Percentiles rank a stretch among this genome's conserved stretches.
phyloP scores from a whole-genome alignment of 2,329 filamentous ascomycete genomes.

The Leptographium galeiforme region DNA sequence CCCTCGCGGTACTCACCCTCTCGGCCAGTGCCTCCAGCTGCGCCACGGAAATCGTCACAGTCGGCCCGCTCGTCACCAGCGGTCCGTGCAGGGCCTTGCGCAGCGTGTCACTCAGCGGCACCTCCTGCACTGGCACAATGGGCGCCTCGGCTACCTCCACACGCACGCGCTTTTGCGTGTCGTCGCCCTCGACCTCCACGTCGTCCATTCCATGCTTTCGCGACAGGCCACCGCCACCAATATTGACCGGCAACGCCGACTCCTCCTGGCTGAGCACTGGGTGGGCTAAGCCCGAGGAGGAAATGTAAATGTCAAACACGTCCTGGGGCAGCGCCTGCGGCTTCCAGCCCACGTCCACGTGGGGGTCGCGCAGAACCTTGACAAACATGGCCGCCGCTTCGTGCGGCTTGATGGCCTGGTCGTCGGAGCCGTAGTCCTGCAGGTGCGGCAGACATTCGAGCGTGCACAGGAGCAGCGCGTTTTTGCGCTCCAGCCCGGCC shows the following conservation, averaged over 20 bases:
- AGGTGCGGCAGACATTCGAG: conserved; percentile 27
- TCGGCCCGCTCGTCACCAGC: conserved; percentile 2
- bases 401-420: conserved; percentile 25
- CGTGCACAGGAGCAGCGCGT: conserved; percentile 21
- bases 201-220: conserved; percentile 24
- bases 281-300: conserved; percentile 14
- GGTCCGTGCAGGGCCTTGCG: conserved; percentile 6
- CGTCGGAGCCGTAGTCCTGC: conserved; percentile 17
- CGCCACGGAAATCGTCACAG: conserved; percentile 16
- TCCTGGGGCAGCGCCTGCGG: conserved; percentile 32
- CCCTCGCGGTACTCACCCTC: conserved; percentile 7
- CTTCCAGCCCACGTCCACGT: conserved; percentile 29
- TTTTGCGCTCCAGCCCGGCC: conserved; percentile 33
- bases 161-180: conserved; percentile 18
- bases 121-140: not conserved
- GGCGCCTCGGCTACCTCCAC: conserved; percentile 14
- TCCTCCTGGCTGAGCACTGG: conserved; percentile 5
- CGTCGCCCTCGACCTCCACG: conserved; percentile 2
- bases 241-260: not conserved
- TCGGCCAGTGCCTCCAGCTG: conserved; percentile 19
- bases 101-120: conserved; percentile 6
- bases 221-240: conserved; percentile 9
- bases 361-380: conserved; percentile 27
- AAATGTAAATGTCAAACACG: conserved; percentile 33
- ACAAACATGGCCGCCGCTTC: conserved; percentile 33